These are phyloP conservation scores for Ogataea polymorpha DNA, from an alignment of 805 yeast genomes.

Conservation along the genomic window DNA sequence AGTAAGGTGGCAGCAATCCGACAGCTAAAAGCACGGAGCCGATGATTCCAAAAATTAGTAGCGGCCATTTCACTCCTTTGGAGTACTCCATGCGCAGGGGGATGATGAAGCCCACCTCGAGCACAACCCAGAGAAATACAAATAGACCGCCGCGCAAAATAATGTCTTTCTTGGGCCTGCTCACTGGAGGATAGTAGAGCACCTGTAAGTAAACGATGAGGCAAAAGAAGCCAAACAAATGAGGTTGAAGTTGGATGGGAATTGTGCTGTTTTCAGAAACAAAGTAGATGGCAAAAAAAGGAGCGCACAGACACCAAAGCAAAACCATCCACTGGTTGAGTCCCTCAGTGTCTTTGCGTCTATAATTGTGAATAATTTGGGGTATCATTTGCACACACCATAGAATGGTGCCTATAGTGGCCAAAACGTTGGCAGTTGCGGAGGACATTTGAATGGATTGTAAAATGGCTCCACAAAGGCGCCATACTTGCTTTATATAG, in stretches of 20 bases:
- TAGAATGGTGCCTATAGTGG: constrained; percentile 83
- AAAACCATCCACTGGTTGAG: constrained; percentile 86
- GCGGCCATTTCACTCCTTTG: constrained; percentile 61
- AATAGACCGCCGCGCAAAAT: constrained; percentile 32
- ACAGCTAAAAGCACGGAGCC: constrained; percentile 73
- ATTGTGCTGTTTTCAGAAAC: constrained; percentile 46
- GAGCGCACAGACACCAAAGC: constrained; percentile 68
- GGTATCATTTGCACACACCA: constrained; percentile 94
- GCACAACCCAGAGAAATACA: constrained; percentile 35
- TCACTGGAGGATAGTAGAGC: constrained; percentile 51
- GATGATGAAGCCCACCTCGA: constrained; percentile 48
- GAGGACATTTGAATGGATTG: constrained; percentile 11
- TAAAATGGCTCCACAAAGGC: not conserved
- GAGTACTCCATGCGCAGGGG: constrained; percentile 50
- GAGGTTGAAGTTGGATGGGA: constrained; percentile 53
- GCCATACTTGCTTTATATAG: constrained; percentile 2
- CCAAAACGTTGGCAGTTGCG: constrained; percentile 70
- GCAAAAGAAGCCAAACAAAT: constrained; percentile 50
- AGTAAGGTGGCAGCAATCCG: constrained; percentile 87
- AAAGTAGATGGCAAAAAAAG: constrained; percentile 53
- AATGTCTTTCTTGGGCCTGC: constrained; percentile 32
- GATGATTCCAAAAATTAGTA: constrained; percentile 71
- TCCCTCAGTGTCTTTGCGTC: constrained; percentile 77
- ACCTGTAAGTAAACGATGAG: constrained; percentile 46
- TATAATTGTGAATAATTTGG: constrained; percentile 64